phyloP scores from a whole-genome alignment of 345 rosid species.

The Melaleuca quinquenervia region DNA sequence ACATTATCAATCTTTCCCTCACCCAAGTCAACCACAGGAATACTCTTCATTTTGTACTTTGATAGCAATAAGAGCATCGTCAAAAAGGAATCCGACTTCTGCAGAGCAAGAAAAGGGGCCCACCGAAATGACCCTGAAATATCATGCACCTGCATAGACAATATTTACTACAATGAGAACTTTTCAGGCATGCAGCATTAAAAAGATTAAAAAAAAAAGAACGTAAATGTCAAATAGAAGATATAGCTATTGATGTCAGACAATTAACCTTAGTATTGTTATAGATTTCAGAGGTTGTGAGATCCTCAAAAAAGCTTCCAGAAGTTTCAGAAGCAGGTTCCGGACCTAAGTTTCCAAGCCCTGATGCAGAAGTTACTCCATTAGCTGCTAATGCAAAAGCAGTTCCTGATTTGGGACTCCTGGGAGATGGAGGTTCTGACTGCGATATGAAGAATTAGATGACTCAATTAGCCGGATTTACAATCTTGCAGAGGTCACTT shows the following conservation, averaged over 20 bases:
- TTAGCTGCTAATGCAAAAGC: constrained; percentile 40
- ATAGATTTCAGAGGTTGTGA: constrained; percentile 74
- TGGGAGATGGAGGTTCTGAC: constrained; percentile 93
- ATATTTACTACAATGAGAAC: background rate
- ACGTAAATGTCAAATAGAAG: background rate
- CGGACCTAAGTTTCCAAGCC: constrained; percentile 36
- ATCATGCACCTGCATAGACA: constrained; percentile 64
- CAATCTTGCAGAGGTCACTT: background rate
- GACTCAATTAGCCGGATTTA: background rate
- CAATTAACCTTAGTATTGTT: constrained; percentile 61
- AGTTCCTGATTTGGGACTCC: constrained; percentile 42
- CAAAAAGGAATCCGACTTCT: constrained; percentile 78
- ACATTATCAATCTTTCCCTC: constrained; percentile 72
- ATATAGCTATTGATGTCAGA: background rate
- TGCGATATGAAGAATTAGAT: constrained; percentile 11
- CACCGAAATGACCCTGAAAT: constrained; percentile 95
- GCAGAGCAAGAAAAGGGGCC: constrained; percentile 99
- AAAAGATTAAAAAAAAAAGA: background rate
- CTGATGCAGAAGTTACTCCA: constrained; percentile 36
- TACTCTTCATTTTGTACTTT: constrained; percentile 96
- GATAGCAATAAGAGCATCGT: constrained; percentile 93
- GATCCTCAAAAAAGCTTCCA: constrained; percentile 79
- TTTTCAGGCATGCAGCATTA: background rate
- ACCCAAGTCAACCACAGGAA: constrained; percentile 79
- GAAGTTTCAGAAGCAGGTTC: constrained; percentile 75